phyloP scores from a whole-genome alignment of 176 grass and related monocot genomes.

The Oryza australiensis region DNA sequence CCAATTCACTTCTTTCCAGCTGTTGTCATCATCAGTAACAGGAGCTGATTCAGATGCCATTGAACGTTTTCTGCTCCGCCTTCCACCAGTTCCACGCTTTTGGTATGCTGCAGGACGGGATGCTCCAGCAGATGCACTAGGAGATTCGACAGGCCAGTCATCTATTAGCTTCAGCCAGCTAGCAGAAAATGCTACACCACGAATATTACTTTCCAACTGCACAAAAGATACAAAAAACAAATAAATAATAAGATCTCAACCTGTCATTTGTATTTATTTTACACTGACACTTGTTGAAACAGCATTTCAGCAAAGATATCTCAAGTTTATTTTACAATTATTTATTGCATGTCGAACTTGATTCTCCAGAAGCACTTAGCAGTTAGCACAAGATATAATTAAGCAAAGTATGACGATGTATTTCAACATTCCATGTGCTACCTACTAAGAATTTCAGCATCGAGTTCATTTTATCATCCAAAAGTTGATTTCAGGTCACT shows the following conservation, averaged over 20 bases:
- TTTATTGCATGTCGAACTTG: slow-evolving; percentile 36
- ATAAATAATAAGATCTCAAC: neutral
- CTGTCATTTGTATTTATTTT: slow-evolving; percentile 7
- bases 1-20: slow-evolving; percentile 81
- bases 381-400: slow-evolving; percentile 16
- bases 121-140: slow-evolving; percentile 46
- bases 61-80: slow-evolving; percentile 60
- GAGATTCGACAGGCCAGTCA: slow-evolving; percentile 60
- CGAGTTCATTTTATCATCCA: neutral
- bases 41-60: slow-evolving; percentile 52
- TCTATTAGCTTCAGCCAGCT: slow-evolving; percentile 82
- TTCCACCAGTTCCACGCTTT: slow-evolving; percentile 78
- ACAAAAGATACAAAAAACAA: slow-evolving; percentile 28
- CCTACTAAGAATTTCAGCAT: slow-evolving; percentile 8
- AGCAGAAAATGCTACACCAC: slow-evolving; percentile 72
- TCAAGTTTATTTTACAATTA: slow-evolving; percentile 25
- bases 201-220: slow-evolving; percentile 91
- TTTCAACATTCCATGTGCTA: slow-evolving; percentile 8
- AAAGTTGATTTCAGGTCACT: neutral
- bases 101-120: slow-evolving; percentile 59
- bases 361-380: slow-evolving; percentile 24
- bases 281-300: slow-evolving; percentile 10
- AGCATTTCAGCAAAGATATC: neutral
- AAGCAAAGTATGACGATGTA: slow-evolving; percentile 11
- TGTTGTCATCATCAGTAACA: slow-evolving; percentile 61